Evolutionary conservation across 2,329 filamentous ascomycete species (phyloP).

Genomic region (Epichloe aotearoae): DNA sequence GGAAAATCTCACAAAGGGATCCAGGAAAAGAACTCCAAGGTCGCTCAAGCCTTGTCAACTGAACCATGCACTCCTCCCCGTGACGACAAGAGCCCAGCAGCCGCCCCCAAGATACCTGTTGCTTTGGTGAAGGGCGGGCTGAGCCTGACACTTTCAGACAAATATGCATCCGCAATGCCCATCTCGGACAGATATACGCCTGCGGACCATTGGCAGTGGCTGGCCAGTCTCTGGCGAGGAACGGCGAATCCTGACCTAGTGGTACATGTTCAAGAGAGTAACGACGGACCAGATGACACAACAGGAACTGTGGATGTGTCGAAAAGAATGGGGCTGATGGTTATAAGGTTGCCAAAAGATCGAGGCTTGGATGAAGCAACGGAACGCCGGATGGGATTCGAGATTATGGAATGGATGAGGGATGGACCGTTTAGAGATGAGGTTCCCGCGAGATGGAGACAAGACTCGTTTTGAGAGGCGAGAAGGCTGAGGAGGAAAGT

Average conservation of each 20-base stretch:
- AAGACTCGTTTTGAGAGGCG: slow-evolving; percentile 2
- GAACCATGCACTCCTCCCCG: slow-evolving; percentile 4
- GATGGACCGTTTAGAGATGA: slow-evolving; percentile 28
- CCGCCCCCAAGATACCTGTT: slow-evolving; percentile 40
- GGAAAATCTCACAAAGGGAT: background rate
- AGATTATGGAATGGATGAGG: slow-evolving; percentile 71
- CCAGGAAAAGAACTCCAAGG: slow-evolving; percentile 3
- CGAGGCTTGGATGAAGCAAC: slow-evolving; percentile 51
- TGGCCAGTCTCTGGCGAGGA: slow-evolving; percentile 84
- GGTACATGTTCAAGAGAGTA: slow-evolving; percentile 44
- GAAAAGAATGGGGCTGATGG: slow-evolving; percentile 37
- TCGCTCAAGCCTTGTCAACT: background rate
- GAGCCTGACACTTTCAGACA: slow-evolving; percentile 65
- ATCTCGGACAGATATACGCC: slow-evolving; percentile 67
- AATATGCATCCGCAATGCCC: slow-evolving; percentile 58
- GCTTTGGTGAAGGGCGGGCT: slow-evolving; percentile 67
- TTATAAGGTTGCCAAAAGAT: slow-evolving; percentile 34
- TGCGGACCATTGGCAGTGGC: slow-evolving; percentile 96
- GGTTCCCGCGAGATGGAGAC: slow-evolving; percentile 10
- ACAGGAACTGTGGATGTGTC: slow-evolving; percentile 41
- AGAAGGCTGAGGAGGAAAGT: background rate
- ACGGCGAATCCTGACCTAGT: slow-evolving; percentile 71
- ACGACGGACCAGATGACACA: slow-evolving; percentile 21
- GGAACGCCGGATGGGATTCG: slow-evolving; percentile 66
- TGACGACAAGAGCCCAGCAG: slow-evolving; percentile 3